Evolutionary conservation across 2,329 filamentous ascomycete genomes (phyloP).

Genomic region (Ceratocystis papillata): DNA sequence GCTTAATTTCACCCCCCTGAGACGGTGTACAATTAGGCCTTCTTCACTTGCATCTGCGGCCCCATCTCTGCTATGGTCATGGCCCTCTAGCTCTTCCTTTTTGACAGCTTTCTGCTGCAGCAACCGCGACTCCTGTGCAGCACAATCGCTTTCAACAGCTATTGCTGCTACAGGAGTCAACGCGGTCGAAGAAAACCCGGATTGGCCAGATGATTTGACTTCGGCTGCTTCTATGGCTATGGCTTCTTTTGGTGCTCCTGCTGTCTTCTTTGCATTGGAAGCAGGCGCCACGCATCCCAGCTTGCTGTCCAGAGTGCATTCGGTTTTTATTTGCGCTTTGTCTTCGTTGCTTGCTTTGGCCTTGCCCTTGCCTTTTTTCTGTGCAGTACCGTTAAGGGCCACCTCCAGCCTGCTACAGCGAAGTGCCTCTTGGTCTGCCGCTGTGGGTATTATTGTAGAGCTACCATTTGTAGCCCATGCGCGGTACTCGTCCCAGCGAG

Average conservation of each 20-base stretch:
- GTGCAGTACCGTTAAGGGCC: constrained; percentile 17
- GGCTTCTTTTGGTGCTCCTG: not conserved
- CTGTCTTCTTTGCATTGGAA: not conserved
- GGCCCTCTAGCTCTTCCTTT: not conserved
- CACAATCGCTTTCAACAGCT: not conserved
- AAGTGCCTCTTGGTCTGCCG: constrained; percentile 36
- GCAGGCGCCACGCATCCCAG: constrained; percentile 44
- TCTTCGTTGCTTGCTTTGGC: constrained; percentile 30
- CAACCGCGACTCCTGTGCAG: not conserved
- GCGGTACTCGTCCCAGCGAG: constrained; percentile 42
- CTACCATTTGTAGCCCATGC: constrained; percentile 32
- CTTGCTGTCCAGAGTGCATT: constrained; percentile 44
- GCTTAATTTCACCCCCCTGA: constrained; percentile 16
- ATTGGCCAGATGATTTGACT: not conserved
- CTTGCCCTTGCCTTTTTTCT: constrained; percentile 25
- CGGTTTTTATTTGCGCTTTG: constrained; percentile 33
- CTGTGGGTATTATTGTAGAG: constrained; percentile 36
- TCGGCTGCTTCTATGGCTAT: not conserved
- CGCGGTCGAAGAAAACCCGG: not conserved
- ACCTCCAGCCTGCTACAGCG: constrained; percentile 33
- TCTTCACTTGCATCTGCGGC: constrained; percentile 8
- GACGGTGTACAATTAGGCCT: constrained; percentile 17
- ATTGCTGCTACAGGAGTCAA: too few relatives aligned
- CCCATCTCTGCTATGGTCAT: not conserved
- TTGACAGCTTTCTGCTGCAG: constrained; percentile 10